Evolutionary conservation across 768 basidiomycete species (phyloP).

Genomic region (Hebeloma cylindrosporum): DNA sequence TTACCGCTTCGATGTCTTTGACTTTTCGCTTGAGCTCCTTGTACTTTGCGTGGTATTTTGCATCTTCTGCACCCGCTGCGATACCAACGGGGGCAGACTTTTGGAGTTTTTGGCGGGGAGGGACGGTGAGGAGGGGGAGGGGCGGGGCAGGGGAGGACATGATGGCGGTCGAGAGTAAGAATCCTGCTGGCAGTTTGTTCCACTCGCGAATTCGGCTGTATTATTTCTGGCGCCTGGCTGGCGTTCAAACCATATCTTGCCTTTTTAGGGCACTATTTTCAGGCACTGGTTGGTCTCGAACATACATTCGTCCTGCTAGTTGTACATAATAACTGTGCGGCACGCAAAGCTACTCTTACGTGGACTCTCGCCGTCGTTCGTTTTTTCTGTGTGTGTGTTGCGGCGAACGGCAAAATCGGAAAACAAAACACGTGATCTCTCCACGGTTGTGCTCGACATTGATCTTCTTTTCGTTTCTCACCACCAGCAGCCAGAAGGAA

Average conservation of each 20-base stretch:
- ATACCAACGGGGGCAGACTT: slow-evolving; percentile 58
- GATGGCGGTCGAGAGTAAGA: slow-evolving; percentile 48
- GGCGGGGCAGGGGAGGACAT: slow-evolving; percentile 67
- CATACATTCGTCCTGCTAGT: slow-evolving; percentile 3
- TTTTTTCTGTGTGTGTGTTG: too few species aligned
- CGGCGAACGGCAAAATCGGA: slow-evolving; percentile 3
- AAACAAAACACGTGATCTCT: slow-evolving; percentile 14
- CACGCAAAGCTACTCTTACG: too few species aligned
- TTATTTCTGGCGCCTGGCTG: slow-evolving; percentile 21
- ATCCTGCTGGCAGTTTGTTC: slow-evolving; percentile 36
- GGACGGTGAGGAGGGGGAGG: slow-evolving; percentile 36
- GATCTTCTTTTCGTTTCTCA: not conserved
- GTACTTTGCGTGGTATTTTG: slow-evolving; percentile 86
- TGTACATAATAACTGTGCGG: too few species aligned
- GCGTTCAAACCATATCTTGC: slow-evolving; percentile 33
- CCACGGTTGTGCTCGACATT: slow-evolving; percentile 1
- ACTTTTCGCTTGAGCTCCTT: slow-evolving; percentile 87
- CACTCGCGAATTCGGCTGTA: slow-evolving; percentile 23
- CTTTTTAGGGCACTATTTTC: slow-evolving; percentile 30
- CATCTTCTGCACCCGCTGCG: slow-evolving; percentile 78
- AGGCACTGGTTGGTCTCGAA: slow-evolving; percentile 14
- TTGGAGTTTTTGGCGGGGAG: slow-evolving; percentile 47
- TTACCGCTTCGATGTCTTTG: slow-evolving; percentile 78
- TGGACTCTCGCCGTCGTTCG: too few species aligned
- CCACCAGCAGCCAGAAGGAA: not conserved